Evolutionary conservation across 1,139 yeast species (phyloP).

Genomic region (Nakaseomyces delphensis): DNA sequence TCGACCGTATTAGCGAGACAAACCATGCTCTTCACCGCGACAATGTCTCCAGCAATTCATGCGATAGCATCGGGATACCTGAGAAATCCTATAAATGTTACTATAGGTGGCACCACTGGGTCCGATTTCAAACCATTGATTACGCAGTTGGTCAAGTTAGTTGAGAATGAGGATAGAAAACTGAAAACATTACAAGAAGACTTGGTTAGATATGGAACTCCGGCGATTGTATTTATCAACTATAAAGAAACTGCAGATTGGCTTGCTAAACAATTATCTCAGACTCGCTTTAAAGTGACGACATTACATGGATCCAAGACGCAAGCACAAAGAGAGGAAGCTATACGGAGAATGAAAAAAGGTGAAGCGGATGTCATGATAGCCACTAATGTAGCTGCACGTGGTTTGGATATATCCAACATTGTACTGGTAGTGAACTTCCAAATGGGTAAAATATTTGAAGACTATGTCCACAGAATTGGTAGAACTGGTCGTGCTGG

Average conservation of each 20-base stretch:
- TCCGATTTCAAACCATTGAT: constrained; percentile 39
- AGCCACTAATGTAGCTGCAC: constrained; percentile 98
- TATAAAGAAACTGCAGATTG: constrained; percentile 64
- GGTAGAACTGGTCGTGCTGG: constrained; percentile 98
- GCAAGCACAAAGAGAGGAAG: constrained; percentile 80
- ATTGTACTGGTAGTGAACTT: constrained; percentile 79
- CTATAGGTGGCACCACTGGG: constrained; percentile 55
- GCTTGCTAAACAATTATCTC: constrained; percentile 35
- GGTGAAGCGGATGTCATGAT: constrained; percentile 90
- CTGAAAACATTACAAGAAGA: constrained; percentile 16
- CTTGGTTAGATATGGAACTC: constrained; percentile 36
- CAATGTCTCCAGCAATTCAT: constrained; percentile 72
- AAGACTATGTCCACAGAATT: constrained; percentile 83
- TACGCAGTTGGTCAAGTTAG: constrained; percentile 31
- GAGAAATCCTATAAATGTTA: constrained; percentile 51
- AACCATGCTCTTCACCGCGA: constrained; percentile 91
- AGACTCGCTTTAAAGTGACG: constrained; percentile 37
- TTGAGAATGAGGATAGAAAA: constrained; percentile 50
- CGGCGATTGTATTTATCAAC: constrained; percentile 76
- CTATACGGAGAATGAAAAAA: constrained; percentile 74
- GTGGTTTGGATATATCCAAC: constrained; percentile 91
- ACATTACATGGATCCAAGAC: constrained; percentile 80
- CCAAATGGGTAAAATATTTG: constrained; percentile 71
- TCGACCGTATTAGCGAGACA: constrained; percentile 32
- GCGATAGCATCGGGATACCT: constrained; percentile 55